Base-by-base conservation (phyloP, 441 rosid species). In the Melastoma candidum region DNA sequence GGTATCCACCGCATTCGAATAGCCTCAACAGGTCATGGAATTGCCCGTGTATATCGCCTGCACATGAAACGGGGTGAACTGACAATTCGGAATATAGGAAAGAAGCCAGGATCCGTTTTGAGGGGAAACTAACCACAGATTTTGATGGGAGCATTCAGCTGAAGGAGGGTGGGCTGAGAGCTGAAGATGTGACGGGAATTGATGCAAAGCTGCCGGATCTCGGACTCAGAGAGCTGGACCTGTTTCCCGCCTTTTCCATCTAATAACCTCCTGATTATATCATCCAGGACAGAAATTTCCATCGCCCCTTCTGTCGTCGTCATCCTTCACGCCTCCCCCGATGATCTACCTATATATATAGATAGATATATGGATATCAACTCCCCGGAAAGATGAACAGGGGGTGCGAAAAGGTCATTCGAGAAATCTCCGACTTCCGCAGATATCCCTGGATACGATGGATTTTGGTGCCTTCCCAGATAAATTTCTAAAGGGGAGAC, bases 31-130 rank as follows among this genome's bases (percentile, higher is more conserved):
- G 49, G 27, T 60, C 64, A n/a, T 12, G 64, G 57, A 44, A 60
- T n/a, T 60, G 64, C n/a, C 64, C 64, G n/a, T 60, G 64, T 29
- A 60, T 29, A 14, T 60, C 64, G 46, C 63, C 63, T 59, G 49
- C 12, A 32, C 9, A 4, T 36, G 41, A 4, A 36, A 36, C 8
- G 41, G 1, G 41, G 41, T 36, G 7, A 36, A 36, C 41, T 1
- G 1, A 36, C 41, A 36, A 36, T 2, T 36, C 41, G 1, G 6
- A 36, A 36, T 36, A 6, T 9, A 36, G 8, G 41, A 36, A 36
- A 36, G 41, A 17, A 17, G 22, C 41, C 41, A 36, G 41, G 8
- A 36, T 36, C 41, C 41, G 41, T 4, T 36, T 3, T 9, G 7
- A 9, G 41, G 41, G 41, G 41, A 4, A 36, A 45, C 56, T 24